Evolutionary conservation across 2,329 filamentous ascomycete species (phyloP), one percentile per base, ranked within the genome.

Genomic region (Aureobasidium sp.): DNA sequence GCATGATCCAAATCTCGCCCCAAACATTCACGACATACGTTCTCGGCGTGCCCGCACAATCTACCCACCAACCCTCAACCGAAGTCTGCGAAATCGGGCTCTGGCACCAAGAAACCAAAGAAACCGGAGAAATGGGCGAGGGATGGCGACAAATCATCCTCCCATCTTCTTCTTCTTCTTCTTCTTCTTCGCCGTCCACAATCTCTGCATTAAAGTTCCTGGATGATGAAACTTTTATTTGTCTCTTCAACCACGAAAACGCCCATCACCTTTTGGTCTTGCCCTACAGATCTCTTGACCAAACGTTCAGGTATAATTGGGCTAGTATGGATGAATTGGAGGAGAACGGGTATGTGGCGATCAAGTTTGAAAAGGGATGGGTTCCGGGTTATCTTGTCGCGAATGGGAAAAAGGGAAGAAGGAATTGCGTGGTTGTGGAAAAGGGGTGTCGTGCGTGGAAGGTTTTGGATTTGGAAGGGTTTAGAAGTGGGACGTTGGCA

Each of bases 371-470:
- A 39, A 14, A 30, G 6, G 21, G 22, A 4, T 55, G 39, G 22
- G n/a, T 45, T 2, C 53, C 53, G 3, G 17, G 10, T 14, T 24
- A 14, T 2, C 5, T 55, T 5, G 16, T 42, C 2, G 53, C 38
- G 7, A 51, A 41, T 25, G 45, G 37, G 1, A 34, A 11, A 22
- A 32, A 22, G n/a, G 39, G 39, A 8, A 34, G 45, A 16, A 37
- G n/a, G 22, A 51, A 42, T 32, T 38, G 48, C n/a, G 22, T 35
- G 14, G 45, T 55, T 12, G 25, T 55, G 3, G 53, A 29, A 14
- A 5, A 32, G n/a, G 45, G 32, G 16, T 16, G 16, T 16, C 27
- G 24, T 7, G 7, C 22, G 3, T 55, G 45, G 44, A 50, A 19
- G 24, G 25, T 29, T 1, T 34, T 50, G 21, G 53, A 55, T 38